Evolutionary conservation across 163 green algal genomes (phyloP), one percentile per base, ranked within the genome.

Genomic region (Scenedesmus sp.): DNA sequence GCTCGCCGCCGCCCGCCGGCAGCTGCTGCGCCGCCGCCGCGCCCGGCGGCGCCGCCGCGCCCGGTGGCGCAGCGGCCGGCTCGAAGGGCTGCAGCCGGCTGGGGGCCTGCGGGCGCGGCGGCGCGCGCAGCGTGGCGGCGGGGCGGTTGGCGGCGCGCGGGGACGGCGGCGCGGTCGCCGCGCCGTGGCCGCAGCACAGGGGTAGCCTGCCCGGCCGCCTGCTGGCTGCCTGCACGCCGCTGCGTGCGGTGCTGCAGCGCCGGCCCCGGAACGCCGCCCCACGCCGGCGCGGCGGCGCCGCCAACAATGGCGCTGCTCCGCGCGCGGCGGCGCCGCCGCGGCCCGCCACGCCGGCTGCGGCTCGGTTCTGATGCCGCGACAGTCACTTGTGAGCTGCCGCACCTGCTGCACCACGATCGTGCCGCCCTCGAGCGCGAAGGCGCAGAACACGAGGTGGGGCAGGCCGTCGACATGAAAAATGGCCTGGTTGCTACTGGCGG

Each of bases 391-490:
- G 22, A 34, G 3, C 48, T 7, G 14, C 15, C 15, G 34, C 36
- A 62, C 77, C 77, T 83, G 66, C 47, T 83, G 69, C 33, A 83
- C 58, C 13, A 83, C 24, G 66, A 83, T 74, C 31, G 77, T 83
- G 22, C 77, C 77, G 7, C 77, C 77, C 1, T 74, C 58, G 45
- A 83, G 57, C 31, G 66, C 66, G 48, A 75, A 56, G n/a, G 77
- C 77, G 53, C 66, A 79, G 57, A 83, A 83, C 39, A 83, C 44
- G 28, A 72, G 18, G 45, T 77, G 33, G 15, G 75, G 45, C 39
- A 66, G 28, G 17, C 54, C 53, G 24, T 83, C 42, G 10, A 76
- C 75, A 24, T 83, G 64, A 22, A 83, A 83, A 7, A 29, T 22
- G 42, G 53, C 70, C 13, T 62, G 47, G 42, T 77, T 77, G 36